Percentiles rank a stretch among this genome's conserved stretches.
These are phyloP conservation scores for Trametes villosa DNA, from an alignment of 768 basidiomycete genomes.

Conservation along the genomic window DNA sequence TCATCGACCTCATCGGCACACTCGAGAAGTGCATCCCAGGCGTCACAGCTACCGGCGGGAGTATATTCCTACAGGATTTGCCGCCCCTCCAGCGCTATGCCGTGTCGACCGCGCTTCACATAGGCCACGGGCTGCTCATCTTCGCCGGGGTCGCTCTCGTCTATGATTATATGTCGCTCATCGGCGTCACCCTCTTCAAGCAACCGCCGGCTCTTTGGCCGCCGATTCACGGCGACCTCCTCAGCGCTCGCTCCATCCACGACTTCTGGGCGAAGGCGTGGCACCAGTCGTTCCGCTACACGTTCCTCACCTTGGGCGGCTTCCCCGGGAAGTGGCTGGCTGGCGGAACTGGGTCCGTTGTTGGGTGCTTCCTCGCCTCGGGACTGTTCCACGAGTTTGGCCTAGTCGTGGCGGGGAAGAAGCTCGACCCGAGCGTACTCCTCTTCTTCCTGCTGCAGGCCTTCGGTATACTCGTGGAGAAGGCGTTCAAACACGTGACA, in stretches of 20 bases:
- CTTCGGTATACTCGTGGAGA: constrained; percentile 63
- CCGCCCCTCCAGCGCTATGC: constrained; percentile 56
- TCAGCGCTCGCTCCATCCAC: constrained; percentile 68
- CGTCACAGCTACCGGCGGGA: constrained; percentile 62
- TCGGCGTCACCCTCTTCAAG: constrained; percentile 58
- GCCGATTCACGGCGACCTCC: constrained; percentile 70
- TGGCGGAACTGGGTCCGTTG: constrained; percentile 64
- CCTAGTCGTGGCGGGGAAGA: constrained; percentile 65
- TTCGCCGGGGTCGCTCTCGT: constrained; percentile 67
- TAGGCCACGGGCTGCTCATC: constrained; percentile 63
- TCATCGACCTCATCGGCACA: constrained; percentile 67
- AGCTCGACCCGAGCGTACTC: constrained; percentile 57
- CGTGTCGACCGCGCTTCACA: constrained; percentile 67
- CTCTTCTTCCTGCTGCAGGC: constrained; percentile 76
- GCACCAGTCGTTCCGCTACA: constrained; percentile 78
- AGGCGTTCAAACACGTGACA: constrained; percentile 58
- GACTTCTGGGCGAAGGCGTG: constrained; percentile 75
- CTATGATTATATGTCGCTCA: constrained; percentile 62
- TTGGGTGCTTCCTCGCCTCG: constrained; percentile 77
- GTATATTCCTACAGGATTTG: constrained; percentile 65
- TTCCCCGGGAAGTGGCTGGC: constrained; percentile 56
- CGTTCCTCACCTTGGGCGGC: constrained; percentile 74
- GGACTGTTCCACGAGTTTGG: constrained; percentile 75
- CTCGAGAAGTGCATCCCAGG: constrained; percentile 69
- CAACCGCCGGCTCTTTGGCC: constrained; percentile 69